A percentile compares a stretch with the other conserved stretches of the same genome.
Evolutionary conservation across 2,329 filamentous ascomycete species (phyloP).

Genomic region (Zymoseptoria ardabiliae): DNA sequence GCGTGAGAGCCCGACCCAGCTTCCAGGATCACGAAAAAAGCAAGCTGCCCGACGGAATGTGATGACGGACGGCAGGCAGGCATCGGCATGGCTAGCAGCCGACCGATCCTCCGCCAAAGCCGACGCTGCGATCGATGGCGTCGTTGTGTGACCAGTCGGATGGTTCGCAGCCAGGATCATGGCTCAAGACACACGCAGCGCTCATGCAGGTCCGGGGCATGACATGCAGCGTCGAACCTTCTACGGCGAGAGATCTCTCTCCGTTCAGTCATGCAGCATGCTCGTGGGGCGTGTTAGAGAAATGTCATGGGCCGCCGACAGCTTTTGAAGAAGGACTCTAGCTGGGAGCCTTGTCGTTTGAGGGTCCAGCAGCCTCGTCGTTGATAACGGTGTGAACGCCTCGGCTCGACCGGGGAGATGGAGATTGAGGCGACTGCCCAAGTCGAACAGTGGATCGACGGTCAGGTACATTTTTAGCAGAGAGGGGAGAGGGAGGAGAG

Average conservation of each 20-base stretch:
- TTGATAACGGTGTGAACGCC: background rate
- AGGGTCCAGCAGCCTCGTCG: background rate
- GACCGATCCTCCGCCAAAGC: background rate
- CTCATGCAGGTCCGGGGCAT: slow-evolving; percentile 16
- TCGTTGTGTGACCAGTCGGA: slow-evolving; percentile 13
- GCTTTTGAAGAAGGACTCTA: background rate
- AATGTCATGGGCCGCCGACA: background rate
- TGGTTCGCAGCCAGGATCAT: slow-evolving; percentile 11
- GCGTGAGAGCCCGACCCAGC: background rate
- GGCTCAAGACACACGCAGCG: slow-evolving; percentile 6
- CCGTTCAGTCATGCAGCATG: slow-evolving; percentile 6
- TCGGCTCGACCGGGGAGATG: background rate
- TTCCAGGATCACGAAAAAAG: background rate
- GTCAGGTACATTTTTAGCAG: too few relatives aligned
- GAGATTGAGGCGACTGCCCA: background rate
- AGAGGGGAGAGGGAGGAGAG: background rate
- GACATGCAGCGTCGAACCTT: slow-evolving; percentile 4
- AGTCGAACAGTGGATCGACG: too few relatives aligned
- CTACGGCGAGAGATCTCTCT: slow-evolving; percentile 1
- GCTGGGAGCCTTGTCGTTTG: background rate
- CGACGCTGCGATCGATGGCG: background rate
- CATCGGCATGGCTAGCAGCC: background rate
- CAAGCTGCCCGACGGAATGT: background rate
- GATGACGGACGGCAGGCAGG: background rate
- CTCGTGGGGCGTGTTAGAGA: slow-evolving; percentile 3